Evolutionary conservation across 345 rosid species (phyloP).

Genomic region (Psidium friedrichsthalianum): DNA sequence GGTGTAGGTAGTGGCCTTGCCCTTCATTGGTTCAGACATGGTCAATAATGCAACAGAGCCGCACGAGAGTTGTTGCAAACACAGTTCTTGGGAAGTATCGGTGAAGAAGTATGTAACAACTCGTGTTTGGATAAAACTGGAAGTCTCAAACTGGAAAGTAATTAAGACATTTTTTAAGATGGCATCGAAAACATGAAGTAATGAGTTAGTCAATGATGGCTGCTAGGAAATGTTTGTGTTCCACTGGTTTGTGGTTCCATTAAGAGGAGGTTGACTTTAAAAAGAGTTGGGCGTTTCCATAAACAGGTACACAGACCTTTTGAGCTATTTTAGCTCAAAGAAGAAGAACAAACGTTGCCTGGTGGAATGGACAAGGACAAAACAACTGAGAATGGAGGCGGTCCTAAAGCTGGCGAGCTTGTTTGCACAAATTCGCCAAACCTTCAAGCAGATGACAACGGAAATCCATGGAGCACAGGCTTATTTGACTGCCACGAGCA

Average conservation of each 20-base stretch:
- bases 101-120: not conserved
- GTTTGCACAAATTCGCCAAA: not conserved
- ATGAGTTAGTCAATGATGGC: not conserved
- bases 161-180: not conserved
- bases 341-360: not conserved
- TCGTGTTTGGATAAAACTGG: not conserved
- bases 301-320: not conserved
- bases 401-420: not conserved
- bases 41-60: not conserved
- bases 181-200: not conserved
- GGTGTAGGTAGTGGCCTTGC: not conserved
- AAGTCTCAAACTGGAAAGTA: not conserved
- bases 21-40: not conserved
- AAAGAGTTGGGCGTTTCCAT: not conserved
- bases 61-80: not conserved
- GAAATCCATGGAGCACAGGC: not conserved
- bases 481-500: not conserved
- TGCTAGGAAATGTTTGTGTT: not conserved
- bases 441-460: not conserved
- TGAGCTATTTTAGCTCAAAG: not conserved
- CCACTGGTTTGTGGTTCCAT: not conserved
- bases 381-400: not conserved
- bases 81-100: not conserved
- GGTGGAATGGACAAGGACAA: not conserved
- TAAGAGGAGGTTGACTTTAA: not conserved